phyloP scores from a whole-genome alignment of 2,329 filamentous ascomycete species.

The Aspergillus fischeri region DNA sequence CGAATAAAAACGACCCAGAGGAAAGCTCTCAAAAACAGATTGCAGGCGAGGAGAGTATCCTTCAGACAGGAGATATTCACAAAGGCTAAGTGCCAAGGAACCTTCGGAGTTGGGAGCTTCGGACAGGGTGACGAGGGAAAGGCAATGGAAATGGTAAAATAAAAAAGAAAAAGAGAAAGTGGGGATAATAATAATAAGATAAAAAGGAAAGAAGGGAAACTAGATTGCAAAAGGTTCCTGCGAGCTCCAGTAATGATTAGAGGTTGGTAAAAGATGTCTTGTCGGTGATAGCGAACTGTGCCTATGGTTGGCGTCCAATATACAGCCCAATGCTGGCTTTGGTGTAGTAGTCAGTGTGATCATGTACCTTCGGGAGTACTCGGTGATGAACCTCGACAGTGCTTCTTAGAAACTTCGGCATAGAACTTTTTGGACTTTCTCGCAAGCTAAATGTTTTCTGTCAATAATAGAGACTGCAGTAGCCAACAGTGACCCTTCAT shows the following conservation, averaged over 20 bases:
- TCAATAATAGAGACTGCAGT: background rate
- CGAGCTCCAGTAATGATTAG: background rate
- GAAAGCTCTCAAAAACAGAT: background rate
- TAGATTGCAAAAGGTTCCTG: background rate
- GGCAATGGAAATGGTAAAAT: background rate
- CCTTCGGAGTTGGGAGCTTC: background rate
- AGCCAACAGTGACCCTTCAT: background rate
- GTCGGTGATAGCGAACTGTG: background rate
- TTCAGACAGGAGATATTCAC: background rate
- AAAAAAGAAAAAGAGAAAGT: background rate
- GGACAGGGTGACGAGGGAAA: background rate
- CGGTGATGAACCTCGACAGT: background rate
- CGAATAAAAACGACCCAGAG: slow-evolving; percentile 3
- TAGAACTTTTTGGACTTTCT: background rate
- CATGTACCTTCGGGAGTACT: background rate
- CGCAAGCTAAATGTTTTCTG: background rate
- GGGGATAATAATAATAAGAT: background rate
- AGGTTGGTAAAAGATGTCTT: background rate
- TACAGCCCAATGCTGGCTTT: background rate
- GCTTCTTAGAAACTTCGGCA: background rate
- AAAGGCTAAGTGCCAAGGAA: background rate
- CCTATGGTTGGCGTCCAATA: background rate
- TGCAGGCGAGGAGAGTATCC: background rate
- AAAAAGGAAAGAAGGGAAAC: background rate
- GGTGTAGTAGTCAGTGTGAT: too few relatives aligned